A percentile compares a stretch with the other conserved stretches of the same genome.
phyloP scores from a whole-genome alignment of 371 early-diverging fungal genomes.

The Mucor circinelloides region DNA sequence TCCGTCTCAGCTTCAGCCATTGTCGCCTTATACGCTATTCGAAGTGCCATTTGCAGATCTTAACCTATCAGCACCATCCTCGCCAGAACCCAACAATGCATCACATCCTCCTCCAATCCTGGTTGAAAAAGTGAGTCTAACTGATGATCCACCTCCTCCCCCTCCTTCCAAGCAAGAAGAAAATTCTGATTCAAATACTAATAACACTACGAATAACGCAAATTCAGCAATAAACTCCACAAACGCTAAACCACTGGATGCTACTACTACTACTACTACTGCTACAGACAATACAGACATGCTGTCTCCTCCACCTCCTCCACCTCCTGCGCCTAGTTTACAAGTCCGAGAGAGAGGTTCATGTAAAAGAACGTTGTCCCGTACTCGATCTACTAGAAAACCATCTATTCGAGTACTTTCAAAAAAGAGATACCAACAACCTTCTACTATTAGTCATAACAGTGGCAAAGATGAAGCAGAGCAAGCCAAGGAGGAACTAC shows the following conservation, averaged over 20 bases:
- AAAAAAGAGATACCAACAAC: slow-evolving; percentile 27
- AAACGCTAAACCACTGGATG: background rate
- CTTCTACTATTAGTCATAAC: background rate
- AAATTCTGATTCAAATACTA: background rate
- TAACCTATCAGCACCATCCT: slow-evolving; percentile 39
- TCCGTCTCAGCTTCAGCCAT: slow-evolving; percentile 35
- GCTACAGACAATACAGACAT: background rate
- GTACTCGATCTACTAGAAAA: slow-evolving; percentile 39
- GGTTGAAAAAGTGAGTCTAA: slow-evolving; percentile 10
- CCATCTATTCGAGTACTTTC: slow-evolving; percentile 25
- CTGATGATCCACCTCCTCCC: slow-evolving; percentile 7
- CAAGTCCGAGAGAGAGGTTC: slow-evolving; percentile 16
- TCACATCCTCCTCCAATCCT: background rate
- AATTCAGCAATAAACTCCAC: background rate
- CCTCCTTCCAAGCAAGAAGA: background rate
- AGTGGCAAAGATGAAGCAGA: background rate
- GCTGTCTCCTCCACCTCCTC: slow-evolving; percentile 14
- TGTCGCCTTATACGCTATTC: slow-evolving; percentile 38
- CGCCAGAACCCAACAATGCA: slow-evolving; percentile 29
- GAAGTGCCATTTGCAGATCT: slow-evolving; percentile 48
- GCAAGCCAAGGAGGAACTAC: slow-evolving; percentile 8
- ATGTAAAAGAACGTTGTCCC: slow-evolving; percentile 35
- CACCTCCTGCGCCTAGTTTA: slow-evolving; percentile 5
- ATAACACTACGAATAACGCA: background rate
- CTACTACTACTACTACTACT: background rate